A percentile compares a stretch with the other conserved stretches of the same genome.
These are phyloP conservation scores for Theileria orientalis DNA, from an alignment of 169 alveolate species.

Conservation along the genomic window DNA sequence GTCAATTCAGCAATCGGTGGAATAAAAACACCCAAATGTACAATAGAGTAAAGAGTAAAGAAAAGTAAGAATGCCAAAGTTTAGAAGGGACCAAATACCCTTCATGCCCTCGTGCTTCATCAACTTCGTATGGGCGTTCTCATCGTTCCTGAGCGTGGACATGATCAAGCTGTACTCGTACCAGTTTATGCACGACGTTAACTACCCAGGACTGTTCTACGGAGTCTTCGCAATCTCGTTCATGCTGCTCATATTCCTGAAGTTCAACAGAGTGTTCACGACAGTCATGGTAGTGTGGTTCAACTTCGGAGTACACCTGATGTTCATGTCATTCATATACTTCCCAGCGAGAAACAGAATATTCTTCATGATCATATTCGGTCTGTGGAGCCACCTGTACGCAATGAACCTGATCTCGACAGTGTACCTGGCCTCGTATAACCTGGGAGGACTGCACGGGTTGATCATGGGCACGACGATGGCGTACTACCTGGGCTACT, in stretches of 20 bases:
- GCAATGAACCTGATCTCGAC: constrained; percentile 33
- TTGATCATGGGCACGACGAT: constrained; percentile 29
- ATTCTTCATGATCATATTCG: constrained; percentile 1
- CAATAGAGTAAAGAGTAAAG: background rate
- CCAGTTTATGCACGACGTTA: constrained; percentile 19
- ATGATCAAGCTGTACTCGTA: constrained; percentile 37
- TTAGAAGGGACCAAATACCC: constrained; percentile 47
- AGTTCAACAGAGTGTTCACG: constrained; percentile 25
- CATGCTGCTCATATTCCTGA: constrained; percentile 20
- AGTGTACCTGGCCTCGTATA: constrained; percentile 40
- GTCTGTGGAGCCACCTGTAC: constrained; percentile 29
- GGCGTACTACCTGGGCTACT: constrained; percentile 23
- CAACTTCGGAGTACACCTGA: constrained; percentile 14
- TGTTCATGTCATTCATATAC: background rate
- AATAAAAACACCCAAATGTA: too few species aligned
- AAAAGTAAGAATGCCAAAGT: background rate
- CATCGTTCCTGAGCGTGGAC: constrained; percentile 48
- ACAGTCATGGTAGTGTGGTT: constrained; percentile 31
- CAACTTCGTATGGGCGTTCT: constrained; percentile 18
- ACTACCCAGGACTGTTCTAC: constrained; percentile 36
- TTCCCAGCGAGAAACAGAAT: constrained; percentile 22
- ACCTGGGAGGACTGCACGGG: constrained; percentile 31
- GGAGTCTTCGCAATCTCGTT: constrained; percentile 5
- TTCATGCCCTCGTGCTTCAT: constrained; percentile 26
- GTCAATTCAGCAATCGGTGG: too few species aligned